Evolutionary conservation across 108 stramenopile genomes (phyloP).

Genomic region (Cylindrotheca closterium): DNA sequence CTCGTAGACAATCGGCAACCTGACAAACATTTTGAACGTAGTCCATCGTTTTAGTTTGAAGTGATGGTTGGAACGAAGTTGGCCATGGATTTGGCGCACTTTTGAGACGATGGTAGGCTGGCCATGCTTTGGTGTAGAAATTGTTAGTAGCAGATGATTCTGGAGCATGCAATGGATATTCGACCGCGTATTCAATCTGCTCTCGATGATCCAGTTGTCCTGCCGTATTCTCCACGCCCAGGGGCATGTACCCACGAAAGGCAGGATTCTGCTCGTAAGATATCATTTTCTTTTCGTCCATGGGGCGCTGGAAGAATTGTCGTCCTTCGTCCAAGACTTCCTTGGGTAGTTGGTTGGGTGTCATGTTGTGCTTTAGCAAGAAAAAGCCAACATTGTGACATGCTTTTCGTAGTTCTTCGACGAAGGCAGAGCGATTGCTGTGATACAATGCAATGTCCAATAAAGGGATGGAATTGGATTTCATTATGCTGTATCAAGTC

Average conservation of each 20-base stretch:
- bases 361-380: conserved; percentile 48
- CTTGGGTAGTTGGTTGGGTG: conserved; percentile 14
- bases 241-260: conserved; percentile 66
- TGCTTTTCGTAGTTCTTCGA: conserved; percentile 52
- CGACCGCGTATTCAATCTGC: conserved; percentile 71
- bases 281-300: conserved; percentile 52
- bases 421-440: conserved; percentile 25
- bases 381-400: conserved; percentile 71
- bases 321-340: conserved; percentile 40
- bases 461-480: conserved; percentile 10
- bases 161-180: conserved; percentile 26
- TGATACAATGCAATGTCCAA: conserved; percentile 21
- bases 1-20: conserved; percentile 46
- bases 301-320: conserved; percentile 51
- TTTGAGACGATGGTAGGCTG: conserved; percentile 49
- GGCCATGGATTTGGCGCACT: conserved; percentile 58
- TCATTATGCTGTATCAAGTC: not conserved
- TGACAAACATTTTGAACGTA: conserved; percentile 39
- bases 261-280: conserved; percentile 52
- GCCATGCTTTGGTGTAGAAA: conserved; percentile 6
- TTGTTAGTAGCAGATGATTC: conserved; percentile 1
- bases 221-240: conserved; percentile 73
- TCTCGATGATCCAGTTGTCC: conserved; percentile 67
- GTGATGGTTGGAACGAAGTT: conserved; percentile 37
- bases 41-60: conserved; percentile 33